phyloP scores from a whole-genome alignment of 768 basidiomycete species.

The Leccinum variicolor region DNA sequence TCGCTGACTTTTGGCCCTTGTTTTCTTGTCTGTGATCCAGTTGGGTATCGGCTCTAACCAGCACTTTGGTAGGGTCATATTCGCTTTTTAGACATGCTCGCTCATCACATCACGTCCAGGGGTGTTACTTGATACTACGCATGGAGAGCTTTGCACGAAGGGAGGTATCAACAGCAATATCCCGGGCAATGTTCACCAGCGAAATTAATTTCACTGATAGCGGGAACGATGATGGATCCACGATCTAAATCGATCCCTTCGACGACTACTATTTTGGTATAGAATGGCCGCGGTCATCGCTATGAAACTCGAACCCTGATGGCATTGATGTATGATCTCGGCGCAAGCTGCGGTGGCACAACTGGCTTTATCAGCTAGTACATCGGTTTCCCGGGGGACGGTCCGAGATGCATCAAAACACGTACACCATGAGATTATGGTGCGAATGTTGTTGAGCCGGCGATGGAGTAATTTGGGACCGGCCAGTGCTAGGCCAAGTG shows the following conservation, averaged over 20 bases:
- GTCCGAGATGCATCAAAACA: neutral
- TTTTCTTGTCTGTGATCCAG: constrained; percentile 1
- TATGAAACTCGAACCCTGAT: neutral
- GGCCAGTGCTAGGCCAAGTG: neutral
- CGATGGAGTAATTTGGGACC: neutral
- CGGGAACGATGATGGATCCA: neutral
- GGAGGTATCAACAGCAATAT: neutral
- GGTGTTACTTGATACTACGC: constrained; percentile 22
- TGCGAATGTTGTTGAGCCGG: neutral
- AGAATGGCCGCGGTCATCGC: neutral
- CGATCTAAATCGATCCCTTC: neutral
- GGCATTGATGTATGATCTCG: neutral
- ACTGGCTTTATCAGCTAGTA: neutral
- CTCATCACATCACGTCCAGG: constrained; percentile 9
- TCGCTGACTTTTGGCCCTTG: neutral
- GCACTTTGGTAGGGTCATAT: constrained; percentile 8
- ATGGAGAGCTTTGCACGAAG: constrained; percentile 19
- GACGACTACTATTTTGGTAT: neutral
- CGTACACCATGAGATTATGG: neutral
- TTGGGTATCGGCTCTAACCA: constrained; percentile 12
- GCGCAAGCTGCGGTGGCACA: neutral
- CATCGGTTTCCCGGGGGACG: neutral
- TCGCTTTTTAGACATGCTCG: neutral
- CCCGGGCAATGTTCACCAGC: constrained; percentile 9
- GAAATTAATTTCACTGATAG: neutral